Base-by-base conservation (phyloP, 2,329 filamentous ascomycete species). In the Exophiala viscosa region DNA sequence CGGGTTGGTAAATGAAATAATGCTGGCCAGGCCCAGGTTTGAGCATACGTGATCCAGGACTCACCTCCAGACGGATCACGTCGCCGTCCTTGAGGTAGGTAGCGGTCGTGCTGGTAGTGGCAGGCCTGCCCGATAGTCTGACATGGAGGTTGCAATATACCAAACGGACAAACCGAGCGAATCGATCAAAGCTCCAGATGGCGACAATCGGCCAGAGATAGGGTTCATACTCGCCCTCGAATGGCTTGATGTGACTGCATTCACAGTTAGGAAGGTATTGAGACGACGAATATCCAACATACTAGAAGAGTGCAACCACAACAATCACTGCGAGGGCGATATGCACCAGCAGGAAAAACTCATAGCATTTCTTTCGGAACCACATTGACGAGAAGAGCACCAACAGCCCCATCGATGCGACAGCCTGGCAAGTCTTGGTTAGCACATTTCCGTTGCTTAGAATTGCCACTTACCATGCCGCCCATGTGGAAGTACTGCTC, bases 201-300 rank as follows among this genome's bases (percentile, higher is more conserved):
- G 63, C 65, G 2, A 77, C 69, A 10, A 73, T 70, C 2, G 74
- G 73, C 71, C 76, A 80, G 8, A 79, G 69, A 59, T 76, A 80
- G 34, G 67, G 65, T 60, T 77, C 73, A 60, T 76, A 80, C 53
- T 74, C 70, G 5, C 69, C 70, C 23, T 69, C 65, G 44, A 78
- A 79, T 3, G 78, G 71, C 5, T 71, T 65, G 0, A 75, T 72
- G 44, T 79, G 76, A 50, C 73, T 75, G 44, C 14, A 47, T 59
- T 15, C 55, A 52, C 28, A 23, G 9, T 3, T 1, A 5, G 7
- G 15, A 17, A 11, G 3, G 6, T 6, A 9, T 10, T 9, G 33
- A 14, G 11, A n/a, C 5, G n/a, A 36, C 4, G 5, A 14, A n/a
- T 8, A 18, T 7, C 17, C 9, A 14, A 2, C 71, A 54, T 57